Evolutionary conservation across 331 rosid species (phyloP), one percentile per base, ranked within the genome.

Genomic region (Malus hybrid): DNA sequence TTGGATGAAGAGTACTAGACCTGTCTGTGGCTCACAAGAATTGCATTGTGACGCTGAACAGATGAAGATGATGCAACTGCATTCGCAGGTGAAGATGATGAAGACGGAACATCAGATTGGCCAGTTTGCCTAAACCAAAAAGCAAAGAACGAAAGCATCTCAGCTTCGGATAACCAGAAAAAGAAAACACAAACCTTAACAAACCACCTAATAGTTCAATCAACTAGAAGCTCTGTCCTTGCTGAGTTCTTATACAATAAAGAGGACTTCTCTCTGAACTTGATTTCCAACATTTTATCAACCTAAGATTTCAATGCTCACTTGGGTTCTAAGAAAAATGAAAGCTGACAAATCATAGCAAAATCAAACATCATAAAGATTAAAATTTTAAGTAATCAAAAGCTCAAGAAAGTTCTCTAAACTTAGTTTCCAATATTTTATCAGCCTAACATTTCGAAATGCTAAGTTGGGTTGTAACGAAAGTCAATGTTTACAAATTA

Each of bases 1-100:
- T 11, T 44, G 50, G 50, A 44, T 44, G 22, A 22, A 24, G 7
- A 33, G 42, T 12, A 27, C 60, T 10, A 19, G 33, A 94, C 97
- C 96, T 94, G 99, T 85, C 99, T 88, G 72, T 94, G 86, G 88
- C 97, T 94, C 52, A 94, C 96, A 69, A 92, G 90, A 76, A 94
- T 94, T 14, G 97, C 85, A 84, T 92, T 94, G 54, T 92, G 99
- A 80, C 33, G 88, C 80, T 82, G 93, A 42, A 73, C 62, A 12
- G 59, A 54, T 0, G 87, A 80, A 1, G 90, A 73, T 6, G 86
- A 80, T 78, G 87, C 74, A 80, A 80, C 44, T 59, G 82, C 81
- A 68, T 85, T 28, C 15, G 84, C 44, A 50, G 82, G 69, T 44
- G 87, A 61, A 16, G 87, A 77, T 39, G 96, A 80, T 0, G 85